Conservation (phyloP, 2,329 filamentous ascomycete species). For the Ilyonectria mors-panacis region DNA sequence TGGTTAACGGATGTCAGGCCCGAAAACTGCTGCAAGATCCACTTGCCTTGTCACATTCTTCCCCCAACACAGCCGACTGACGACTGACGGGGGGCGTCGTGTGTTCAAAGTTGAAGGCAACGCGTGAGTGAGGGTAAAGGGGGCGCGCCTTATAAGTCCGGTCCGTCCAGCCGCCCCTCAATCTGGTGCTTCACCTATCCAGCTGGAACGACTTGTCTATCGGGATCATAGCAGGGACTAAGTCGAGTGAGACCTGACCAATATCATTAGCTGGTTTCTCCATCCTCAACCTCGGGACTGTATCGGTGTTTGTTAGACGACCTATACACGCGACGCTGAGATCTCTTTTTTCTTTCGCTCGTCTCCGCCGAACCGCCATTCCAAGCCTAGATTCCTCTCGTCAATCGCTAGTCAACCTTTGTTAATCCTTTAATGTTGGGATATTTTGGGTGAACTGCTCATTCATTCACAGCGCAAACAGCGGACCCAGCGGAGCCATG, state of each 20-base stretch:
- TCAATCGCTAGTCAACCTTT: background rate
- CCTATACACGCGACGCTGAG: background rate
- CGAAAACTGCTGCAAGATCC: constrained; percentile 45
- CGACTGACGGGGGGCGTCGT: constrained; percentile 10
- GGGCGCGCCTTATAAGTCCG: constrained; percentile 38
- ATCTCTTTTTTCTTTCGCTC: background rate
- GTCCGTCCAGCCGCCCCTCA: constrained; percentile 44
- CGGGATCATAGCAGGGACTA: constrained; percentile 38
- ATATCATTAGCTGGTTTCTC: constrained; percentile 21
- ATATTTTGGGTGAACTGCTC: constrained; percentile 1
- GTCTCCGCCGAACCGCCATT: background rate
- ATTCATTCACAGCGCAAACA: background rate
- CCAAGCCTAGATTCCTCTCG: background rate
- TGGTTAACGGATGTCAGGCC: constrained; percentile 47
- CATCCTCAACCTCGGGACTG: background rate
- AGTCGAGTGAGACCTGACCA: constrained; percentile 14
- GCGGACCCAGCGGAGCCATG: constrained; percentile 32
- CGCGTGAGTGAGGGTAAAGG: constrained; percentile 24
- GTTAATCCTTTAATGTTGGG: constrained; percentile 1
- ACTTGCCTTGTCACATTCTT: constrained; percentile 34
- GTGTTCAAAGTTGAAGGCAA: constrained; percentile 1
- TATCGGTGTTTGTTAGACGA: constrained; percentile 1
- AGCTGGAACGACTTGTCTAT: constrained; percentile 21
- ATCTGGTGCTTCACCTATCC: constrained; percentile 29
- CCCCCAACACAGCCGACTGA: constrained; percentile 17